Evolutionary conservation across 2,329 filamentous ascomycete species (phyloP).

Genomic region (Herpotrichia juniperi): DNA sequence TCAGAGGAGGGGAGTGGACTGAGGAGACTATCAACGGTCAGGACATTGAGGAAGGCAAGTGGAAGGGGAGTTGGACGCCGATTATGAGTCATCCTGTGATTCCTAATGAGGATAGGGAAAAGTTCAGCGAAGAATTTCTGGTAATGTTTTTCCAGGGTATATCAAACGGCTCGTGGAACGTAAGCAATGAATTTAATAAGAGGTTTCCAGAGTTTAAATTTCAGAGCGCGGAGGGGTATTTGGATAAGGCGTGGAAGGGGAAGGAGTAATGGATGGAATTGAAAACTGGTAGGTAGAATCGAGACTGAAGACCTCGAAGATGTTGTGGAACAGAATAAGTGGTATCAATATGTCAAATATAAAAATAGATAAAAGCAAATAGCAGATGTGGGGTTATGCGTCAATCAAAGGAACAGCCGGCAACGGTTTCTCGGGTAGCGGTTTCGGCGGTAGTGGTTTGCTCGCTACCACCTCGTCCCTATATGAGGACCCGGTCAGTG

Average conservation of each 20-base stretch:
- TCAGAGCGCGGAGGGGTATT: conserved; percentile 48
- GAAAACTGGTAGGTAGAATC: background rate
- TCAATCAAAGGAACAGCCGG: conserved; percentile 36
- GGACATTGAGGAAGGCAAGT: conserved; percentile 54
- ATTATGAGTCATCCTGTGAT: conserved; percentile 42
- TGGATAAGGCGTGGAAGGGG: conserved; percentile 49
- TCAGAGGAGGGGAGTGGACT: conserved; percentile 36
- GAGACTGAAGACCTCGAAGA: no score
- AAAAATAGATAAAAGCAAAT: background rate
- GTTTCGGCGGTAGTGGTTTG: conserved; percentile 35
- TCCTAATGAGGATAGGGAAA: conserved; percentile 40
- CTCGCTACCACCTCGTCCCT: conserved; percentile 18
- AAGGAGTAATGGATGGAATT: conserved; percentile 38
- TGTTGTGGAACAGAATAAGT: background rate
- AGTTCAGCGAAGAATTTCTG: conserved; percentile 46
- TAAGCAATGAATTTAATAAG: conserved; percentile 54
- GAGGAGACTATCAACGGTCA: conserved; percentile 54
- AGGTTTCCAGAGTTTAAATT: conserved; percentile 55
- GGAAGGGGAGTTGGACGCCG: conserved; percentile 51
- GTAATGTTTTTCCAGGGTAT: conserved; percentile 52
- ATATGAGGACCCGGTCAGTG: conserved; percentile 1
- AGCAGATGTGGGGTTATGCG: no score
- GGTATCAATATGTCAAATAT: conserved; percentile 1
- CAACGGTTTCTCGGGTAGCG: conserved; percentile 42
- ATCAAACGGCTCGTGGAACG: conserved; percentile 51